Base-by-base conservation (phyloP, 2,329 filamentous ascomycete genomes). In the Cryoendolithus antarcticus region DNA sequence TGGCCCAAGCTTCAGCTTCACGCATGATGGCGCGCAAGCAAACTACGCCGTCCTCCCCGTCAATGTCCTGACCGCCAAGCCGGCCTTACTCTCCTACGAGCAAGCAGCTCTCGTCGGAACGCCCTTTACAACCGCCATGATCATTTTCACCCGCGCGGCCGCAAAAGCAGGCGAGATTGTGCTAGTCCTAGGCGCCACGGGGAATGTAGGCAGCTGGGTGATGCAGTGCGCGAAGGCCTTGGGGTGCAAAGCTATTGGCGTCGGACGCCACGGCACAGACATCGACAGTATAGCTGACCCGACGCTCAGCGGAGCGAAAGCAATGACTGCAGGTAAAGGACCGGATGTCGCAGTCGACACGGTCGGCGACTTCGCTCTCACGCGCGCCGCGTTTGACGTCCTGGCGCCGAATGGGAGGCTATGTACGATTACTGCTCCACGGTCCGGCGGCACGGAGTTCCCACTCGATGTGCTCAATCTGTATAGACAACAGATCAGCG, bases 51-150 rank as follows among this genome's bases (percentile, higher is more conserved):
- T 52, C n/a, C 39, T 56, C 1, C 42, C 43, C 0, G 39, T 45
- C 10, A 35, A 31, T 24, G 46, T 40, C 1, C 35, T 56, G 7
- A 44, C 51, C 2, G 36, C 45, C 30, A 55, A 50, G 30, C 53
- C 53, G 3, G 9, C 28, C 1, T 29, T 40, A 4, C 35, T 58
- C 5, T 46, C 45, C 1, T 43, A 50, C 8, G 34, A 43, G 2
- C 52, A 58, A 34, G 56, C 56, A 35, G 53, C 55, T 12, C 48
- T 46, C 19, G 40, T 57, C 2, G 55, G 55, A 2, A 48, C 51
- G 10, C 51, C 54, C 3, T 57, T 50, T 15, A 55, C 54, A 2
- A 56, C 56, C 1, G 56, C 54, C 4, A 35, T 44, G 13, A 34
- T 54, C 4, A 47, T 48, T 32, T 37, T 59, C 12, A 40, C 31